Evolutionary conservation across 352 stramenopile genomes (phyloP).

Genomic region (Phytophthora citrophthora): DNA sequence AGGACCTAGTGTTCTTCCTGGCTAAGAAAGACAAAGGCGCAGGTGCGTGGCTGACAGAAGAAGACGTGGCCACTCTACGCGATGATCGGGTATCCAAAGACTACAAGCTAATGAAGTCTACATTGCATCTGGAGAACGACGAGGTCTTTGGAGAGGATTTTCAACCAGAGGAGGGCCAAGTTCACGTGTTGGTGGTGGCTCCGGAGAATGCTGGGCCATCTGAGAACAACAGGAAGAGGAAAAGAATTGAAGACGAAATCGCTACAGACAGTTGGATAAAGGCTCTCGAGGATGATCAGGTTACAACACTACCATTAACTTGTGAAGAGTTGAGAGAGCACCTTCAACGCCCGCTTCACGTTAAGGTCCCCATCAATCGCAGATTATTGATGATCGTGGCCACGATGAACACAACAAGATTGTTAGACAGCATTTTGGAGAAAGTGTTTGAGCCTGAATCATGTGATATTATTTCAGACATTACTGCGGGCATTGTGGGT

Average conservation of each 20-base stretch:
- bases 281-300: constrained; percentile 21
- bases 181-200: constrained; percentile 14
- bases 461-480: constrained; percentile 9
- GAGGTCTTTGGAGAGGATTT: no score
- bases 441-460: constrained; percentile 27
- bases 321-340: constrained; percentile 20
- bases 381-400: constrained; percentile 19
- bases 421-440: constrained; percentile 7
- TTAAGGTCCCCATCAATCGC: constrained; percentile 19
- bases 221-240: constrained; percentile 21
- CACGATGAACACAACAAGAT: constrained; percentile 10
- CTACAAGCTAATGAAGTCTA: no score
- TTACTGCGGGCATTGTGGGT: not conserved
- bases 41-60: no score
- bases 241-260: constrained; percentile 10
- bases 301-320: constrained; percentile 25
- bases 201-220: not conserved
- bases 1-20: no score
- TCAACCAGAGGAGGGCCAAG: no score
- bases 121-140: no score
- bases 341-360: constrained; percentile 11
- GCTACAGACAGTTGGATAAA: constrained; percentile 17
- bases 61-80: no score
- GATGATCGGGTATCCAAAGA: no score
- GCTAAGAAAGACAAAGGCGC: no score